Evolutionary conservation across 768 basidiomycete species (phyloP).

Genomic region (Lactarius akahatsu): DNA sequence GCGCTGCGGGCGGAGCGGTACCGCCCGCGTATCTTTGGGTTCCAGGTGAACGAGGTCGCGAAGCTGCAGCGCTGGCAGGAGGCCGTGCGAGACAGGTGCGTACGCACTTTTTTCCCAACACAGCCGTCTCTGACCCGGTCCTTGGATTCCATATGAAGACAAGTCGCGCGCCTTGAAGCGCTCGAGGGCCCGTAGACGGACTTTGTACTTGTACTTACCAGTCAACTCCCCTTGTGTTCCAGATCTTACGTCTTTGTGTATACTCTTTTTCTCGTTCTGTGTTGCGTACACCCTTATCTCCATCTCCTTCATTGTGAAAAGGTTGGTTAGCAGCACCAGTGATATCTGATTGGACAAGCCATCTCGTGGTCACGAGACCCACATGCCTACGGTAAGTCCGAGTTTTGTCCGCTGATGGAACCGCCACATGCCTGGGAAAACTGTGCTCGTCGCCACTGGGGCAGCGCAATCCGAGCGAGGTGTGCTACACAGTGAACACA

Average conservation of each 20-base stretch:
- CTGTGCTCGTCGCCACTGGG: not conserved
- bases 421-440: not conserved
- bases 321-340: not conserved
- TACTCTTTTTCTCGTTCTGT: slow-evolving; percentile 7
- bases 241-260: not conserved
- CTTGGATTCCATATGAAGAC: slow-evolving; percentile 9
- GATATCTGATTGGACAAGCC: not conserved
- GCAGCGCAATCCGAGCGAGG: not conserved
- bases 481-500: not conserved
- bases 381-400: not conserved
- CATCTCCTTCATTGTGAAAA: not conserved
- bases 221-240: not conserved
- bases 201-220: not conserved
- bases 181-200: slow-evolving; percentile 18
- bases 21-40: slow-evolving; percentile 93
- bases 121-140: not conserved
- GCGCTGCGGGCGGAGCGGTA: slow-evolving; percentile 92
- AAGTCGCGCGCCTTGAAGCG: slow-evolving; percentile 29
- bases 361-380: not conserved
- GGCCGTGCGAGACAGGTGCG: slow-evolving; percentile 82
- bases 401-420: not conserved
- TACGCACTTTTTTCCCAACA: slow-evolving; percentile 19
- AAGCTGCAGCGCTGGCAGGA: slow-evolving; percentile 96
- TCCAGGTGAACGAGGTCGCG: slow-evolving; percentile 92
- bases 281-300: not conserved